Conservation (phyloP, 2,329 filamentous ascomycete genomes). For the Allantophomopsis cytisporea region DNA sequence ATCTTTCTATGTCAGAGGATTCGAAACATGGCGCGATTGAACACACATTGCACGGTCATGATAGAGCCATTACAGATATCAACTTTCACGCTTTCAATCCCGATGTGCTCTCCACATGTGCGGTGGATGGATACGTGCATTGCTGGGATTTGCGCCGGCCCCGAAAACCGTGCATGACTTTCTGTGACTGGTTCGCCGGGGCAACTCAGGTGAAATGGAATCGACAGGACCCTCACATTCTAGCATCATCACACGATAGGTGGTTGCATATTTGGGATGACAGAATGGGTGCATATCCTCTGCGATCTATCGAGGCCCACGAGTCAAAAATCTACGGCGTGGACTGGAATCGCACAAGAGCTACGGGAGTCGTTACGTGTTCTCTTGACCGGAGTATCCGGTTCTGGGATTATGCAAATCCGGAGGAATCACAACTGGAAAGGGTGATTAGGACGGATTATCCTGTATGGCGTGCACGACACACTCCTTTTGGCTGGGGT, state of each 20-base stretch:
- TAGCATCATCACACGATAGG: conserved; percentile 83
- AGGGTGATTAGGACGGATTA: conserved; percentile 71
- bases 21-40: conserved; percentile 61
- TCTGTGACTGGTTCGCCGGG: conserved; percentile 87
- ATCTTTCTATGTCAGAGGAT: conserved; percentile 60
- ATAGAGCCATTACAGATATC: conserved; percentile 84
- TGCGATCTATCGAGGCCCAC: conserved; percentile 78
- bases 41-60: conserved; percentile 75
- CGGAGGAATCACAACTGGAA: conserved; percentile 51
- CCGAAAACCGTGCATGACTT: conserved; percentile 60
- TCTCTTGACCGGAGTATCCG: conserved; percentile 88
- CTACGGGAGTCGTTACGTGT: conserved; percentile 68
- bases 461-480: conserved; percentile 80
- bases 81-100: conserved; percentile 92
- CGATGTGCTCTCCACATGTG: conserved; percentile 78
- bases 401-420: conserved; percentile 69
- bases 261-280: conserved; percentile 86
- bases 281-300: conserved; percentile 60
- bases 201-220: conserved; percentile 95
- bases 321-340: conserved; percentile 90
- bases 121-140: conserved; percentile 85
- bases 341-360: conserved; percentile 77
- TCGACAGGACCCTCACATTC: conserved; percentile 69
- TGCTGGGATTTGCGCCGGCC: conserved; percentile 79
- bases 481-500: conserved; percentile 81